Evolutionary conservation across 768 basidiomycete genomes (phyloP).

Genomic region (Pleurotus citrinopileatus): DNA sequence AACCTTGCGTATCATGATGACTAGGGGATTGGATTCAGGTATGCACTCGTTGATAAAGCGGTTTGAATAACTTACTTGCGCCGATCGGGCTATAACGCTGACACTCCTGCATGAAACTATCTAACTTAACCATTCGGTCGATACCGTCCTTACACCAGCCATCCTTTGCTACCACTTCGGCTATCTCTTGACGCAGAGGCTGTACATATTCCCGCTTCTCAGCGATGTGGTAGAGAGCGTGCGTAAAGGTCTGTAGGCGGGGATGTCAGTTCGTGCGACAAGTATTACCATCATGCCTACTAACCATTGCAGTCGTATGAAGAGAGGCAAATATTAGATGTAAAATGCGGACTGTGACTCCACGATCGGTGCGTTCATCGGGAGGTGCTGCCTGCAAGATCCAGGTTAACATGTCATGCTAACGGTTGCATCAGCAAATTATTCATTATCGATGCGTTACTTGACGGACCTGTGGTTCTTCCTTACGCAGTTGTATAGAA

Average conservation of each 20-base stretch:
- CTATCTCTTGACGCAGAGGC: constrained; percentile 23
- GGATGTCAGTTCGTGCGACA: not conserved
- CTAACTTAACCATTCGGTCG: constrained; percentile 27
- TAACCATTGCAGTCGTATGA: constrained; percentile 27
- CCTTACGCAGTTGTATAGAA: not conserved
- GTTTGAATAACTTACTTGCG: constrained; percentile 10
- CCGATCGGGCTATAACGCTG: constrained; percentile 21
- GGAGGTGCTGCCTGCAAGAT: constrained; percentile 16
- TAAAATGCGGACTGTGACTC: constrained; percentile 23
- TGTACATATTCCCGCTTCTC: constrained; percentile 18
- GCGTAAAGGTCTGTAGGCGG: constrained; percentile 14
- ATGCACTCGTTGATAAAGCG: not conserved
- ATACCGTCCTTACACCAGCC: constrained; percentile 30
- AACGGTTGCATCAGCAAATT: not conserved
- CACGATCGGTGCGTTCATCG: constrained; percentile 5
- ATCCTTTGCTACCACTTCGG: constrained; percentile 16
- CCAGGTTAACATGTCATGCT: constrained; percentile 21
- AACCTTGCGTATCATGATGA: constrained; percentile 10
- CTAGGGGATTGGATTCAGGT: not conserved
- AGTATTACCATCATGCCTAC: not conserved
- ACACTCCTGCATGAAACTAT: constrained; percentile 35
- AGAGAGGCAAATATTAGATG: constrained; percentile 32
- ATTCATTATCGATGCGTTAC: not conserved
- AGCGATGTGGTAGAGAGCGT: constrained; percentile 21
- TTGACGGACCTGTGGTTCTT: not conserved